A percentile compares a stretch with the other conserved stretches of the same genome.
Conservation (phyloP, 805 yeast genomes). For the Priceomyces medius region DNA sequence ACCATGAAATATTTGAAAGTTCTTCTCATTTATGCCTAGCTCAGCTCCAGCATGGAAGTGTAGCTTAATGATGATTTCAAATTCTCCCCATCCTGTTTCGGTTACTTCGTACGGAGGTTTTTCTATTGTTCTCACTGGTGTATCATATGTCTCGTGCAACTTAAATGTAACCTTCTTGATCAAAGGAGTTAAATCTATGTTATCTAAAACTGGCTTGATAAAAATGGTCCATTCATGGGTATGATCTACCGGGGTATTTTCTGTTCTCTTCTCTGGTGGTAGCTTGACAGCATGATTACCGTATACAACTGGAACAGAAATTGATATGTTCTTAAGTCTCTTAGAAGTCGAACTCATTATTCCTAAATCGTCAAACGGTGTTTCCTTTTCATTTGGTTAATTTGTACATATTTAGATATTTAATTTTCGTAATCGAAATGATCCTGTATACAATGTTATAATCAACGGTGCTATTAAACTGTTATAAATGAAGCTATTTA, state of each 20-base stretch:
- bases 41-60: slow-evolving; percentile 81
- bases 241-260: slow-evolving; percentile 70
- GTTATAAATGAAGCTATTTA: slow-evolving; percentile 26
- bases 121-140: slow-evolving; percentile 82
- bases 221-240: slow-evolving; percentile 96
- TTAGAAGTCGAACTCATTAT: slow-evolving; percentile 18
- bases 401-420: background rate
- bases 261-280: slow-evolving; percentile 37
- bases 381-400: background rate
- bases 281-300: slow-evolving; percentile 41
- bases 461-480: too few relatives aligned
- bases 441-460: slow-evolving; percentile 3
- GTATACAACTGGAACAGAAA: slow-evolving; percentile 43
- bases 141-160: slow-evolving; percentile 89
- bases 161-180: slow-evolving; percentile 92
- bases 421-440: background rate
- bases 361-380: too few relatives aligned
- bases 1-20: slow-evolving; percentile 82
- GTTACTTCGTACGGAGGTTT: slow-evolving; percentile 91
- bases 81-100: slow-evolving; percentile 99
- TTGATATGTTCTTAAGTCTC: slow-evolving; percentile 32
- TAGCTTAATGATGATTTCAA: slow-evolving; percentile 84
- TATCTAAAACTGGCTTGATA: slow-evolving; percentile 66
- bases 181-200: slow-evolving; percentile 75
- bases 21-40: slow-evolving; percentile 68